Conservation (phyloP, 1,284 basidiomycete genomes). For the Cystobasidium sp. region DNA sequence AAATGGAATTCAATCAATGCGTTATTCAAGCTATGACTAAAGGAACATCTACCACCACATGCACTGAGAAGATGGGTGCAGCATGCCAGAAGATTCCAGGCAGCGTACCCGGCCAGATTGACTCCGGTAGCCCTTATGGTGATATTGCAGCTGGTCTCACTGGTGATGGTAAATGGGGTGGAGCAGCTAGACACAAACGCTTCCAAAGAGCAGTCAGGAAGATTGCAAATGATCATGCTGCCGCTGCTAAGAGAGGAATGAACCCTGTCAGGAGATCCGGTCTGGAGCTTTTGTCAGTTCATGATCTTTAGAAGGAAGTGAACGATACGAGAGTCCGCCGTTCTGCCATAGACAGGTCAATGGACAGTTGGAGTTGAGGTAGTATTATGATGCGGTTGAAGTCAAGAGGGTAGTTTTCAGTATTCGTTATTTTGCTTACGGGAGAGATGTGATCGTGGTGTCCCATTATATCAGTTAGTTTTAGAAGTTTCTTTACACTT, state of each 20-base stretch:
- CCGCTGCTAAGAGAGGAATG: constrained; percentile 16
- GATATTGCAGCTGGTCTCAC: constrained; percentile 23
- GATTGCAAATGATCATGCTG: constrained; percentile 13
- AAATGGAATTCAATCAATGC: constrained; percentile 35
- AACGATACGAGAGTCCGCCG: too few relatives aligned
- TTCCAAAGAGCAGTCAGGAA: constrained; percentile 22
- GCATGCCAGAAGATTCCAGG: constrained; percentile 14
- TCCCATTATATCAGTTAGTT: too few relatives aligned
- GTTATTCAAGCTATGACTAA: constrained; percentile 21
- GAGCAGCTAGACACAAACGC: constrained; percentile 21
- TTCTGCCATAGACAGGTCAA: not conserved
- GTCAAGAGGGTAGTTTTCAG: too few relatives aligned
- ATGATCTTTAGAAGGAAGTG: not conserved
- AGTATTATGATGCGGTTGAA: too few relatives aligned
- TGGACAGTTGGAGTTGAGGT: too few relatives aligned
- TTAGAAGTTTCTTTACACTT: too few relatives aligned
- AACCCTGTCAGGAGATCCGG: constrained; percentile 25
- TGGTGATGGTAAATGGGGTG: constrained; percentile 36
- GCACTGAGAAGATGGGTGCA: constrained; percentile 8
- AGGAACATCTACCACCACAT: constrained; percentile 27
- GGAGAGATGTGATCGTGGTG: too few relatives aligned
- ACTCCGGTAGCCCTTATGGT: constrained; percentile 29
- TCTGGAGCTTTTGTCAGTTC: constrained; percentile 5
- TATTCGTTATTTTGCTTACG: too few relatives aligned
- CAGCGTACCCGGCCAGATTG: constrained; percentile 22